Evolutionary conservation across 139 green algal genomes (phyloP), one percentile per base, ranked within the genome.

Genomic region (Spirogloea muscicola): DNA sequence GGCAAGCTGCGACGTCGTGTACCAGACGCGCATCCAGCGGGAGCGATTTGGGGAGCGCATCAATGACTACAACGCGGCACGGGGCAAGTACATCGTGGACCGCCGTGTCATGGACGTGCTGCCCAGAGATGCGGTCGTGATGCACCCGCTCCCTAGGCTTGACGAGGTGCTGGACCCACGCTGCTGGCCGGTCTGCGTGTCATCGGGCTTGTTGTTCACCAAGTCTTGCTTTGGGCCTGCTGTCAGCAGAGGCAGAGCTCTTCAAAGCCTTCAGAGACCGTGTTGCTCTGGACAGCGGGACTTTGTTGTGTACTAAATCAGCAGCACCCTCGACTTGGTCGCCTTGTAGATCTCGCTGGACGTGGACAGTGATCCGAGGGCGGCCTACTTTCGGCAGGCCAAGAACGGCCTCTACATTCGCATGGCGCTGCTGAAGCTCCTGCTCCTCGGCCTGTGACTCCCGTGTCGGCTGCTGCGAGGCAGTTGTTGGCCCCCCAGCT

Each of bases 21-120:
- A 97, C 80, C 90, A 96, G 84, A 98, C 94, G 13, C 87, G 94
- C 79, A 98, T 98, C 65, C 94, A 98, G 76, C 94, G 94, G 75
- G 94, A 98, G 81, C 85, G 94, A 2, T 98, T 98, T 83, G 77
- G 43, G 38, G 77, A 87, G 42, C 33, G 61, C n/a, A 36, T 57
- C 10, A 42, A 69, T 2, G 79, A 85, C 49, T 85, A 85, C 40
- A 72, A 74, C 34, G 33, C 33, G 27, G 68, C 67, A 21, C 48
- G 66, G 5, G 74, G 76, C 39, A 85, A 80, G 85, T 97, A 94
- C 85, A 96, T 97, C 72, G 87, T 98, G 9, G 90, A 98, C 77
- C 25, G 49, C 0, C 49, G 86, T 18, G 68, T 94, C 0, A 92
- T 98, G 92, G 76, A 86, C 16, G 72, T 83, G 2, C 62, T 98